A percentile compares a stretch with the other conserved stretches of the same genome.
Evolutionary conservation across 1,139 yeast genomes (phyloP).

Genomic region (Candida gigantensis): DNA sequence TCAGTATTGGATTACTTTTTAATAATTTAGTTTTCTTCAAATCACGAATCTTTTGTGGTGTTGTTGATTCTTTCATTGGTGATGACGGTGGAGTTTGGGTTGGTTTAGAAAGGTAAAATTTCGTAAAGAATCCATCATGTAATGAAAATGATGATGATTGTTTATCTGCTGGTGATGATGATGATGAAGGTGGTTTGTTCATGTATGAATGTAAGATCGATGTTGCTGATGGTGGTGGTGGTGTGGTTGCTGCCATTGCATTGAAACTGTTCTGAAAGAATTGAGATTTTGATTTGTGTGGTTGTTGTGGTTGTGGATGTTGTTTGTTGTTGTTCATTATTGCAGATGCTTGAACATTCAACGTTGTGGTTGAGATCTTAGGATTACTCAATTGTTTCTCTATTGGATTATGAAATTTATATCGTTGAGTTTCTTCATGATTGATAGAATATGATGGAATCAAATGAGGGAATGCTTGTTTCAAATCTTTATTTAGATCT

Average conservation of each 20-base stretch:
- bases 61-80: constrained; percentile 6
- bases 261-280: too few species aligned
- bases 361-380: constrained; percentile 27
- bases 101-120: constrained; percentile 1
- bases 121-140: constrained; percentile 1
- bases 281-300: too few species aligned
- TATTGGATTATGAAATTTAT: constrained; percentile 43
- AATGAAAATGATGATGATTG: constrained; percentile 4
- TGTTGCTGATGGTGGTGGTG: constrained; percentile 5
- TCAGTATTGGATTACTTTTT: constrained; percentile 21
- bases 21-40: constrained; percentile 17
- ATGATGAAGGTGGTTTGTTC: constrained; percentile 7
- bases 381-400: constrained; percentile 21
- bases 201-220: constrained; percentile 5
- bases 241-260: not conserved
- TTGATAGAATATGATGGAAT: constrained; percentile 18
- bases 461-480: constrained; percentile 34
- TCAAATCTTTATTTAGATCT: constrained; percentile 22
- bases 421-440: constrained; percentile 1
- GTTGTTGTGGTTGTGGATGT: too few species aligned
- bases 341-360: constrained; percentile 19
- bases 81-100: too few species aligned
- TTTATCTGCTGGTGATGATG: not conserved
- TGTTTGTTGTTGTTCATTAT: constrained; percentile 1
- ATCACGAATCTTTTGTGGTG: constrained; percentile 22